Percentiles rank a stretch among this genome's conserved stretches.
Conservation (phyloP, 2,329 filamentous ascomycete species). For the Fusarium illudens region DNA sequence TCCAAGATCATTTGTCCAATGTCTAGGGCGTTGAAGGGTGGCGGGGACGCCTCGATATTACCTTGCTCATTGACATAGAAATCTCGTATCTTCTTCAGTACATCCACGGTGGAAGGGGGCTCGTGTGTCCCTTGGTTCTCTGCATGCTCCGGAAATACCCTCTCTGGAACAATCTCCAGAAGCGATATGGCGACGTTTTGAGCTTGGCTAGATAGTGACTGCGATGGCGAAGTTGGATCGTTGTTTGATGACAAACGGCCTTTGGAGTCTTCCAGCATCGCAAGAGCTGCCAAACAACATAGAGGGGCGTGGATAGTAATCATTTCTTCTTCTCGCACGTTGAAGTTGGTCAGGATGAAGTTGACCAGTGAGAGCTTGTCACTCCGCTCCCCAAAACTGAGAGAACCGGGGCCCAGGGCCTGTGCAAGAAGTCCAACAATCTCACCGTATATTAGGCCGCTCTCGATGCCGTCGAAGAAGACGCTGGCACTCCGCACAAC, state of each 20-base stretch:
- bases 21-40: slow-evolving; percentile 65
- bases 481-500: slow-evolving; percentile 92
- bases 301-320: slow-evolving; percentile 83
- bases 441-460: slow-evolving; percentile 89
- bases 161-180: slow-evolving; percentile 70
- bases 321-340: slow-evolving; percentile 97
- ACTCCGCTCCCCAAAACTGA: slow-evolving; percentile 58
- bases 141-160: slow-evolving; percentile 60
- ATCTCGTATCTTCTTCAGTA: slow-evolving; percentile 67
- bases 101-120: slow-evolving; percentile 51
- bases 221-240: slow-evolving; percentile 47
- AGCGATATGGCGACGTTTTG: slow-evolving; percentile 64
- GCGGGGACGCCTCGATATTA: slow-evolving; percentile 68
- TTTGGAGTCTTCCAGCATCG: slow-evolving; percentile 67
- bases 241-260: slow-evolving; percentile 45
- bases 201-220: slow-evolving; percentile 46
- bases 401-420: slow-evolving; percentile 59
- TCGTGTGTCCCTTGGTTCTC: slow-evolving; percentile 7
- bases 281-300: slow-evolving; percentile 64
- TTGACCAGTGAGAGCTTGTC: slow-evolving; percentile 76
- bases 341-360: slow-evolving; percentile 89
- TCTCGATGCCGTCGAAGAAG: slow-evolving; percentile 98
- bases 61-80: slow-evolving; percentile 78
- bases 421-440: slow-evolving; percentile 73
- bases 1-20: slow-evolving; percentile 70